These are phyloP conservation scores for Yamadazyma paraphyllophila DNA, from an alignment of 805 yeast genomes.

Conservation along the genomic window DNA sequence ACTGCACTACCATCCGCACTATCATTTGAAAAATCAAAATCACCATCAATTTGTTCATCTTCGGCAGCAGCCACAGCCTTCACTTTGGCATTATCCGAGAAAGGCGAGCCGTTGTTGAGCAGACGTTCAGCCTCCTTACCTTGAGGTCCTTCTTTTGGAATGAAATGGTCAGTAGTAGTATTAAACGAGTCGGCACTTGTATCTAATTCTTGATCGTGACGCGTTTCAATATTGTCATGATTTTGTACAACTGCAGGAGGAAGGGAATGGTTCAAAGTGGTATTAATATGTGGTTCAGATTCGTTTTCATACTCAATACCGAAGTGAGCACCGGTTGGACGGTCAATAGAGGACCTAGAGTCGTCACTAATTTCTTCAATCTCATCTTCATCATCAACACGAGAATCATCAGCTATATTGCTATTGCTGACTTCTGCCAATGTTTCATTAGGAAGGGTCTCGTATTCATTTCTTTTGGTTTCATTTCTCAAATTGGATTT, in stretches of 20 bases:
- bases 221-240: background rate
- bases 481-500: conserved; percentile 24
- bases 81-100: conserved; percentile 20
- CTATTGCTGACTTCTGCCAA: conserved; percentile 12
- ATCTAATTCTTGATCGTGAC: background rate
- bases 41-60: conserved; percentile 24
- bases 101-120: conserved; percentile 19
- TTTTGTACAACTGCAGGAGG: background rate
- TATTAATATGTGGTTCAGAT: conserved; percentile 14
- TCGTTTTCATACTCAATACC: conserved; percentile 33
- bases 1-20: conserved; percentile 14
- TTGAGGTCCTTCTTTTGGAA: background rate
- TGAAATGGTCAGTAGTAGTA: conserved; percentile 13
- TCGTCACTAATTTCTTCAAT: conserved; percentile 11
- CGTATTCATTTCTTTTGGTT: conserved; percentile 17
- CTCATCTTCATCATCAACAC: conserved; percentile 6
- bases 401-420: background rate
- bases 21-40: conserved; percentile 26
- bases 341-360: conserved; percentile 3
- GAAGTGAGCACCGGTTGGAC: conserved; percentile 8
- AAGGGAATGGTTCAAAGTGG: conserved; percentile 4
- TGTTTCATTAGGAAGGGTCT: conserved; percentile 27
- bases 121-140: background rate
- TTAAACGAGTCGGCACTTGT: conserved; percentile 7
- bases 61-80: background rate